phyloP scores from a whole-genome alignment of 148 eudicot species.

The Heliosperma pusillum region DNA sequence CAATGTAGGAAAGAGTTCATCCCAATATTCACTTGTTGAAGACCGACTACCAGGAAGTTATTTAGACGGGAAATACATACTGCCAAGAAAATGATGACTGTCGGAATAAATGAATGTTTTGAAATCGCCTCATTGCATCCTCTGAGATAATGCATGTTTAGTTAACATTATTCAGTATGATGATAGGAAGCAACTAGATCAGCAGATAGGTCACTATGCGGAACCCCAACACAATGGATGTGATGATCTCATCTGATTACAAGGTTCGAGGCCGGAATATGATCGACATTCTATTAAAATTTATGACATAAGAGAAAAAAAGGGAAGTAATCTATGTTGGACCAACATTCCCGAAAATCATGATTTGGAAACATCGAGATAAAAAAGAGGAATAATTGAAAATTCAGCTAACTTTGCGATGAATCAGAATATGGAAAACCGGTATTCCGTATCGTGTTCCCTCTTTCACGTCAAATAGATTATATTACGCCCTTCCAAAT shows the following conservation, averaged over 20 bases:
- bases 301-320: background rate
- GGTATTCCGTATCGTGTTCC: background rate
- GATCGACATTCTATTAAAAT: background rate
- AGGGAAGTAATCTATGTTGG: background rate
- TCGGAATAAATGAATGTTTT: background rate
- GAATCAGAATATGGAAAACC: background rate
- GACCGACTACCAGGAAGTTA: background rate
- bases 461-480: too few relatives aligned
- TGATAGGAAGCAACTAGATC: background rate
- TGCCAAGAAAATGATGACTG: background rate
- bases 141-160: background rate
- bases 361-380: background rate
- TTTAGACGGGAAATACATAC: background rate
- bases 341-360: background rate
- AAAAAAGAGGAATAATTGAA: background rate
- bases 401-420: background rate
- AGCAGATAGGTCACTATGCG: background rate
- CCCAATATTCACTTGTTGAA: background rate
- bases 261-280: background rate
- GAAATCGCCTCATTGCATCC: background rate
- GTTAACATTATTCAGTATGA: background rate
- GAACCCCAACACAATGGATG: background rate
- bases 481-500: too few relatives aligned
- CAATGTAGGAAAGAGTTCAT: background rate
- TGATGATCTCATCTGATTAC: background rate